Evolutionary conservation across 495 filamentous ascomycete genomes (phyloP), one percentile per base, ranked within the genome.

Genomic region (Parathielavia hyrcaniae): DNA sequence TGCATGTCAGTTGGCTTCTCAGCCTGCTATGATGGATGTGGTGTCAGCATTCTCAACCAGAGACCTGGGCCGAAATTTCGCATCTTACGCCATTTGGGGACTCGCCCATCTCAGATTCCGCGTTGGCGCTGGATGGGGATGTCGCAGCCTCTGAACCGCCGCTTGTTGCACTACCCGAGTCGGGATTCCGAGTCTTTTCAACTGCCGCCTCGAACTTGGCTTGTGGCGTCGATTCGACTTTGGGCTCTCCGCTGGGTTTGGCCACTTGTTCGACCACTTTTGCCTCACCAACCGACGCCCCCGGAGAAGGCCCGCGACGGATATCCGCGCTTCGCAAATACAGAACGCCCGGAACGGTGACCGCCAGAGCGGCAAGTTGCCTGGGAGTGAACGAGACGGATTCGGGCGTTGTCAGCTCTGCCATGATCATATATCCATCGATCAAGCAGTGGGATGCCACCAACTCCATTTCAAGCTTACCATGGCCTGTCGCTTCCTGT

Each of bases 401-500:
- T n/a, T 14, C 13, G 23, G 11, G 16, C 34, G n/a, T 19, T 20
- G 34, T 46, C 36, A 53, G 43, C 23, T 44, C 10, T 53, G 30
- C 19, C 23, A 30, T 1, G 41, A 32, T 13, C 14, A 54, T 12
- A 35, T 51, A 12, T 13, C 38, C 34, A 51, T 17, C n/a, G 6
- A 12, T 8, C 7, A 8, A 9, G 14, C 22, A 44, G 17, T 12
- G 4, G 10, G 1, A 17, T 17, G 22, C 35, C 26, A 32, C 8
- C 32, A 39, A 5, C 14, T 19, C 43, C 12, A 47, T n/a, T 13
- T 26, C 4, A 43, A 10, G 35, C 61, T 30, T 55, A 64, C 66
- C 61, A 69, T 20, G 66, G 51, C 34, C 58, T 23, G 50, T 69
- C 61, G 36, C 53, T 59, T 23, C 49, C 30, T 11, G 38, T 36